phyloP scores from a whole-genome alignment of 1,139 yeast genomes.

The Arxiozyma bovina region DNA sequence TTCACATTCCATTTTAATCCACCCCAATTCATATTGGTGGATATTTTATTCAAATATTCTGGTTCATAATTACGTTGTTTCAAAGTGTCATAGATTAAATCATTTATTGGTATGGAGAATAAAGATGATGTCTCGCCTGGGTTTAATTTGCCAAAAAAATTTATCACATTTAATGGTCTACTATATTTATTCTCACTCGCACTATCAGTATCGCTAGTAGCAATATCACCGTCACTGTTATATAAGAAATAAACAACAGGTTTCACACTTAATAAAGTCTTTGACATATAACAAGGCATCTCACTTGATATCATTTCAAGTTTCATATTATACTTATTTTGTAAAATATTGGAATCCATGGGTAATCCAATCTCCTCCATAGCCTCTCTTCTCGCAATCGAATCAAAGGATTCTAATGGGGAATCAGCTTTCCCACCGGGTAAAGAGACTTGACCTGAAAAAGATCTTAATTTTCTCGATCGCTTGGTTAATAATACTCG shows the following conservation, averaged over 20 bases:
- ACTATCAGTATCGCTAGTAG: conserved; percentile 18
- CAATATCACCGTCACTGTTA: conserved; percentile 21
- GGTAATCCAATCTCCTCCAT: conserved; percentile 79
- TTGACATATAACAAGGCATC: conserved; percentile 66
- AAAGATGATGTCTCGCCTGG: conserved; percentile 67
- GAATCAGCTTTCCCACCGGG: conserved; percentile 85
- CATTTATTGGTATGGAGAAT: conserved; percentile 59
- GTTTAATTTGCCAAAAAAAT: conserved; percentile 36
- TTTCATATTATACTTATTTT: conserved; percentile 41
- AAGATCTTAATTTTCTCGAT: conserved; percentile 56
- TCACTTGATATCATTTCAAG: conserved; percentile 26
- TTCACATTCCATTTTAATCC: conserved; percentile 58
- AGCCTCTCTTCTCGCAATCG: conserved; percentile 72
- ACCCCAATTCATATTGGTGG: conserved; percentile 46
- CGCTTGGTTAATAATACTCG: conserved; percentile 71
- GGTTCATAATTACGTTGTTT: conserved; percentile 19
- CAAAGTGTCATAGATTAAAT: conserved; percentile 37
- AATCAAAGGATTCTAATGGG: conserved; percentile 56
- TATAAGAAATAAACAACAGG: conserved; percentile 69
- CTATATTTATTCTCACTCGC: conserved; percentile 27
- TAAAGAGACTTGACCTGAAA: conserved; percentile 80
- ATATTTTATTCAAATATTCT: conserved; percentile 33
- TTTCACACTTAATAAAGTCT: conserved; percentile 72
- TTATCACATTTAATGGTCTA: conserved; percentile 25
- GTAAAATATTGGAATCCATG: conserved; percentile 39